These are phyloP conservation scores for Mycena kentingensis DNA, from an alignment of 768 basidiomycete species.

Conservation along the genomic window DNA sequence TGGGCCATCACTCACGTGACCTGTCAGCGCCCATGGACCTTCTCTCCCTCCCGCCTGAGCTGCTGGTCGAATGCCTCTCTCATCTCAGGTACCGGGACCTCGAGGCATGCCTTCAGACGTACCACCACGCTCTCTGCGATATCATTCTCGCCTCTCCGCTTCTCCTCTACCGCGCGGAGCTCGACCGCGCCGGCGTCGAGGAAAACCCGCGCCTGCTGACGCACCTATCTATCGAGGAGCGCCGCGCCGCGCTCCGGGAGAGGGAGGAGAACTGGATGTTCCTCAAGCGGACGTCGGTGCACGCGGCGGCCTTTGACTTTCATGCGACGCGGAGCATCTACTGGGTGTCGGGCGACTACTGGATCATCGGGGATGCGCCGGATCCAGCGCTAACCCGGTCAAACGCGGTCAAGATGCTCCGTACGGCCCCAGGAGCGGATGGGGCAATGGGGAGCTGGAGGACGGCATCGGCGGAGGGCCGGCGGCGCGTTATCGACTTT, in stretches of 20 bases:
- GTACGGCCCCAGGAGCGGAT: not conserved
- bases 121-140: not conserved
- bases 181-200: slow-evolving; percentile 20
- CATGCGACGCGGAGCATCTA: not conserved
- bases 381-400: not conserved
- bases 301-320: not conserved
- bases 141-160: slow-evolving; percentile 14
- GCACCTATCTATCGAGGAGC: not conserved
- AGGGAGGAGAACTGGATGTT: not conserved
- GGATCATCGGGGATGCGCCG: not conserved
- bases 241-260: not conserved
- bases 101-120: not conserved
- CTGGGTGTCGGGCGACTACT: not conserved
- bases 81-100: slow-evolving; percentile 1
- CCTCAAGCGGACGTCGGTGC: not conserved
- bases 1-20: no score
- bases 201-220: slow-evolving; percentile 10
- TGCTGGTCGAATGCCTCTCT: slow-evolving; percentile 3
- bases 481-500: not conserved
- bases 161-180: slow-evolving; percentile 15
- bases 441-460: not conserved
- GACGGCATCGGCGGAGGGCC: not conserved
- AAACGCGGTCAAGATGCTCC: not conserved
- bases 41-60: slow-evolving; percentile 2
- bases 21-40: no score